Base-by-base conservation (phyloP, 1,139 yeast species). In the Blastobotrys petasosporus region DNA sequence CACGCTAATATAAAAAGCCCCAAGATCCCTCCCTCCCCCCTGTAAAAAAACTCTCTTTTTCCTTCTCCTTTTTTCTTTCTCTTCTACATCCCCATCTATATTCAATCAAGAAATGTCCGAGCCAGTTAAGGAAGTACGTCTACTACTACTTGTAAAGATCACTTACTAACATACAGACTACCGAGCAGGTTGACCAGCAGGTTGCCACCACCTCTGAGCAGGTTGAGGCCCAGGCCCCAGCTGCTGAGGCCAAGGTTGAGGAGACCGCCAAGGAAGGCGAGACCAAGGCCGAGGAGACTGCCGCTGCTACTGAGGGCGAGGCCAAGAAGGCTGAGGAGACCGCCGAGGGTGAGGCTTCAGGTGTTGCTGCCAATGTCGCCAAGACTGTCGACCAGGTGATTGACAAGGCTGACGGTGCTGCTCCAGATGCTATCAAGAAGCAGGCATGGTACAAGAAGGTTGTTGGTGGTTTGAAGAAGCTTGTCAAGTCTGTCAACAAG, bases 361-460 rank as follows among this genome's bases (percentile, higher is more conserved):
- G 41, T 25, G 45, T 46, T 20, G 53, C 48, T 39, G 52, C 50
- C 39, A 50, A 46, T 38, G 47, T 42, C 25, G 42, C 54, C 41
- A 46, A 44, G 35, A 56, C 50, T 33, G 55, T 50, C 44, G 54
- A 46, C 35, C 52, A 42, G 35, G 59, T 44, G 40, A 55, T 49
- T 35, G 52, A 54, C 47, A 46, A 41, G 46, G 53, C 52, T 16
- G 53, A 47, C 16, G 54, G 48, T 20, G 48, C 52, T 34, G 54
- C 49, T 13, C 56, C 63, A 37, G 59, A 54, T 23, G 46, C 51
- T 13, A 52, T 54, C 48, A 58, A 74, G 68, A 76, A 75, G 74
- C 70, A 69, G 58, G 70, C 71, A 52, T 65, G 74, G 61, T 69
- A 75, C 66, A 76, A 74, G 71, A 76, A 70, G 64, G 63, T 75